Evolutionary conservation across 345 rosid genomes (phyloP).

Genomic region (Euphorbia lathyris): DNA sequence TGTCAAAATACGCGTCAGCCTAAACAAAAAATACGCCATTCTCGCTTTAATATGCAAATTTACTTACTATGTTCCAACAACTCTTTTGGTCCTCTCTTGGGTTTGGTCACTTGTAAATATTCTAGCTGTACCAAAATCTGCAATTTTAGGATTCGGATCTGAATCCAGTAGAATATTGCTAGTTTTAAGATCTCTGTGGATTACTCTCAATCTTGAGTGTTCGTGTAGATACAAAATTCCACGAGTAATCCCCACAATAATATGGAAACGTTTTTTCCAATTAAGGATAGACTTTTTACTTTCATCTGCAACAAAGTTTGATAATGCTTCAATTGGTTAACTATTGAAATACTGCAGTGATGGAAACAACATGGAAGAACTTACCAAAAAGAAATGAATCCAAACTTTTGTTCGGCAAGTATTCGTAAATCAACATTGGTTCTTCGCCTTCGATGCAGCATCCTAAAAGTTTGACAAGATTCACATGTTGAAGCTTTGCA

Average conservation of each 20-base stretch:
- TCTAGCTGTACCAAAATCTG: conserved; percentile 65
- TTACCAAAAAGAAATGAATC: conserved; percentile 68
- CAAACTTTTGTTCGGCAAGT: conserved; percentile 70
- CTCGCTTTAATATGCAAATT: too few relatives aligned
- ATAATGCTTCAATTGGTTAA: too few relatives aligned
- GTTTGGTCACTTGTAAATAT: conserved; percentile 46
- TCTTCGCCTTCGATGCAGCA: conserved; percentile 57
- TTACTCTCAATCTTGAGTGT: conserved; percentile 60
- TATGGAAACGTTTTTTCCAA: conserved; percentile 54
- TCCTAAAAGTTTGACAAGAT: conserved; percentile 63
- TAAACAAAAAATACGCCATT: too few relatives aligned
- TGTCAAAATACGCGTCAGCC: too few relatives aligned
- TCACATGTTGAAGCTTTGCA: conserved; percentile 65
- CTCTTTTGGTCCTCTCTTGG: conserved; percentile 33
- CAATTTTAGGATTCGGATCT: conserved; percentile 49
- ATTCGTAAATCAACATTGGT: conserved; percentile 76
- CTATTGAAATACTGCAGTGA: not conserved
- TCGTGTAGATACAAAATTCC: conserved; percentile 62
- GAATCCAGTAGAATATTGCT: conserved; percentile 56
- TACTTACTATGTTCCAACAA: conserved; percentile 33
- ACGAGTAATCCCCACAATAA: conserved; percentile 55
- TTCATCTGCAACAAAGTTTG: conserved; percentile 31
- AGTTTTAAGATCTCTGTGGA: conserved; percentile 68
- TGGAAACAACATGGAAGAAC: not conserved
- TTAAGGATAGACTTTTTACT: conserved; percentile 25